Percentiles rank a stretch among this genome's conserved stretches.
phyloP scores from a whole-genome alignment of 306 rosid genomes.

The Prunus dulcis region DNA sequence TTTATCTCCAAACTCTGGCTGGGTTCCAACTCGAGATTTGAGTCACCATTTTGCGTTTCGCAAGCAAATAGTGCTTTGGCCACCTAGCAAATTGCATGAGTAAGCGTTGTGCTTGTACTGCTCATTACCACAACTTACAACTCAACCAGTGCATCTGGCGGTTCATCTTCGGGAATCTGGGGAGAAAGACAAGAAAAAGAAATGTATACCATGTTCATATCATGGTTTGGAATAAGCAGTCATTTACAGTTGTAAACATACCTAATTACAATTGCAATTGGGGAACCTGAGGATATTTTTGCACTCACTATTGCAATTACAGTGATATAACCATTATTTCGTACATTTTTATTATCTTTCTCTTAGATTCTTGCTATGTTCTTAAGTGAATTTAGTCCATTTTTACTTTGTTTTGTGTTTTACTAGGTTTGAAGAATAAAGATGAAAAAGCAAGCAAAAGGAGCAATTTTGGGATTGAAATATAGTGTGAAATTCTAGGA shows the following conservation, averaged over 20 bases:
- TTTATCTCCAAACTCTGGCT: background rate
- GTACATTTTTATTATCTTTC: too few species aligned
- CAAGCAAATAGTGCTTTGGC: background rate
- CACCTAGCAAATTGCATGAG: background rate
- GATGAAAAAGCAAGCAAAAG: too few species aligned
- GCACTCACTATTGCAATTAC: background rate
- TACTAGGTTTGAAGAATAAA: too few species aligned
- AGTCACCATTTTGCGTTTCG: background rate
- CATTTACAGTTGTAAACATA: background rate
- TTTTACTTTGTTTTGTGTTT: too few species aligned
- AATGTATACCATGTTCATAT: background rate
- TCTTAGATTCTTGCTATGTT: too few species aligned
- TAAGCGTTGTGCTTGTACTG: background rate
- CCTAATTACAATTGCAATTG: too few species aligned
- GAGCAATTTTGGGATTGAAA: too few species aligned
- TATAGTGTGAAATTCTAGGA: too few species aligned
- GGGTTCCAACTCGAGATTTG: background rate
- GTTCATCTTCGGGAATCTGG: conserved; percentile 73
- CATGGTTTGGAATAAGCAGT: background rate
- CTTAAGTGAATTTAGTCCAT: too few species aligned
- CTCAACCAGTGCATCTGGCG: conserved; percentile 44
- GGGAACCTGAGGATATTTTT: background rate
- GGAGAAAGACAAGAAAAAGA: background rate
- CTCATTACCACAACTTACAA: background rate
- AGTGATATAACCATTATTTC: too few species aligned